Conservation (phyloP, 805 yeast species). For the Kuraishia floccosa region DNA sequence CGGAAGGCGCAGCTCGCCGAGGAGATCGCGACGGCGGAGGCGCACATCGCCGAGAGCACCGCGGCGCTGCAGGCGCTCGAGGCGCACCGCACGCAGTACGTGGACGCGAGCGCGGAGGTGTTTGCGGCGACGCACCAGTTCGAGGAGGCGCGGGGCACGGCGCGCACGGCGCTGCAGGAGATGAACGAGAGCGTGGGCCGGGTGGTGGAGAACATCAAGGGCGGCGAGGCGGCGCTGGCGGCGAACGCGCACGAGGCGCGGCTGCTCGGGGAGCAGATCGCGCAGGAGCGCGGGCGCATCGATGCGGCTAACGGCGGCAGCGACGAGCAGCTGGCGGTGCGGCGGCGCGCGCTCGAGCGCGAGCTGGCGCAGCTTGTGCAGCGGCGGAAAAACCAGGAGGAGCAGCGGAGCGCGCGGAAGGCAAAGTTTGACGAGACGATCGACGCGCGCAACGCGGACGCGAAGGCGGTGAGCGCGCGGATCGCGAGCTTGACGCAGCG, state of each 20-base stretch:
- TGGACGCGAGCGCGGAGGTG: too few species aligned
- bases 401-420: constrained; percentile 5
- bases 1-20: constrained; percentile 7
- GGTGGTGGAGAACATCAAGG: constrained; percentile 11
- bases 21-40: constrained; percentile 7
- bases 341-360: constrained; percentile 4
- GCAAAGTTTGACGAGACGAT: too few species aligned
- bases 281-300: not conserved
- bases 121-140: too few species aligned
- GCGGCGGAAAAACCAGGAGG: not conserved
- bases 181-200: constrained; percentile 6
- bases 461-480: constrained; percentile 5
- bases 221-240: not conserved
- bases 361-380: not conserved
- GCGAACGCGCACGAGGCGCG: not conserved
- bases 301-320: constrained; percentile 2
- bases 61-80: constrained; percentile 8
- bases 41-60: constrained; percentile 6
- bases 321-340: constrained; percentile 1
- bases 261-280: not conserved
- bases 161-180: constrained; percentile 5
- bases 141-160: constrained; percentile 8
- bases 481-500: constrained; percentile 1
- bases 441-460: constrained; percentile 17
- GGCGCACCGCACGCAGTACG: constrained; percentile 4